Evolutionary conservation across 1,284 basidiomycete species (phyloP).

Genomic region (Gymnopus androsaceus): DNA sequence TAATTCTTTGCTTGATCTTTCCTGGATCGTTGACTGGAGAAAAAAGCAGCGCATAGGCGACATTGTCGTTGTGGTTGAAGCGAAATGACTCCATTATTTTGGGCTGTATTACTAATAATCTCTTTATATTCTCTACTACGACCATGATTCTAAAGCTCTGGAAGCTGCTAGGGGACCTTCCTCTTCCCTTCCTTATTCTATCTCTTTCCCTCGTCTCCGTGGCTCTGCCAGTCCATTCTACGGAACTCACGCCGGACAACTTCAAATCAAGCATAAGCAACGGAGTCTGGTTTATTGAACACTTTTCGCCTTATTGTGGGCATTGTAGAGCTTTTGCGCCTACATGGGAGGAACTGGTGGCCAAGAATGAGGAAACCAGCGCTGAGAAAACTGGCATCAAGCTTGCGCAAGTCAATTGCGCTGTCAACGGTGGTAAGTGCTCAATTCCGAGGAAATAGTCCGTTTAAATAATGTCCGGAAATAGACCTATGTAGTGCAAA

Average conservation of each 20-base stretch:
- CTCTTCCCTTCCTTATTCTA: constrained; percentile 10
- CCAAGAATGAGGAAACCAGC: constrained; percentile 48
- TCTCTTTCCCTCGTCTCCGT: constrained; percentile 9
- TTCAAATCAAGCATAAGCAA: constrained; percentile 58
- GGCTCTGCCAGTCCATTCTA: constrained; percentile 15
- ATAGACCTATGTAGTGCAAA: constrained; percentile 80
- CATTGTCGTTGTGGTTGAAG: constrained; percentile 51
- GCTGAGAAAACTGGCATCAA: constrained; percentile 52
- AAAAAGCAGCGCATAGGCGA: constrained; percentile 17
- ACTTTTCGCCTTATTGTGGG: constrained; percentile 79
- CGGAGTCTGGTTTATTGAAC: constrained; percentile 81
- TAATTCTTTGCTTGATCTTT: constrained; percentile 63
- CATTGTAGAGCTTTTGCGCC: constrained; percentile 81
- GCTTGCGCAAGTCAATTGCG: constrained; percentile 87
- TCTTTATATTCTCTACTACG: neutral
- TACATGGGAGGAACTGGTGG: constrained; percentile 77
- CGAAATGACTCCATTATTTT: constrained; percentile 15
- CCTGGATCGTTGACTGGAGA: constrained; percentile 61
- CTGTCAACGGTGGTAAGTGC: constrained; percentile 74
- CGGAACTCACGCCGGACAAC: constrained; percentile 47
- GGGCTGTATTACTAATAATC: constrained; percentile 5
- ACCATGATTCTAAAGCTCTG: constrained; percentile 17
- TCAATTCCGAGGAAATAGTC: neutral
- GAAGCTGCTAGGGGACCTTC: constrained; percentile 10
- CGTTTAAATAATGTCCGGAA: neutral